Evolutionary conservation across 768 basidiomycete genomes (phyloP).

Genomic region (Nidularia pulvinata): DNA sequence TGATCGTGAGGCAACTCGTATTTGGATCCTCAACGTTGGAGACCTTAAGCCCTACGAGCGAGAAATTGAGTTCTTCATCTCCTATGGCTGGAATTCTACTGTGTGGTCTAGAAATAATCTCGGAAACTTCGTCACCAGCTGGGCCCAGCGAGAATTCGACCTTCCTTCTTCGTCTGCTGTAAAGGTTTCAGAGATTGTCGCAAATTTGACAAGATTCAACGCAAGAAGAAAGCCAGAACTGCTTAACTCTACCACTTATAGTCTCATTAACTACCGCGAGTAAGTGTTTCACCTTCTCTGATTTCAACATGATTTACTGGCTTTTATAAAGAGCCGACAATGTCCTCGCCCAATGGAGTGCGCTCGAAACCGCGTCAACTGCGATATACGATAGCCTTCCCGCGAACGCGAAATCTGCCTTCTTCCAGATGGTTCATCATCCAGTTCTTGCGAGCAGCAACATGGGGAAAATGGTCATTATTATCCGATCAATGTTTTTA

Average conservation of each 20-base stretch:
- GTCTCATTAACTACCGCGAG: constrained; percentile 70
- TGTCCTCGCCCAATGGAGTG: constrained; percentile 49
- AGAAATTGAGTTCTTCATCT: constrained; percentile 69
- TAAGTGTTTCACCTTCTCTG: constrained; percentile 28
- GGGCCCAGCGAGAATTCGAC: constrained; percentile 70
- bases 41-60: constrained; percentile 77
- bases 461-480: constrained; percentile 45
- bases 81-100: constrained; percentile 58
- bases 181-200: constrained; percentile 50
- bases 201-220: constrained; percentile 55
- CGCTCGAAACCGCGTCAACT: constrained; percentile 45
- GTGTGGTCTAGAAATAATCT: constrained; percentile 56
- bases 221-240: constrained; percentile 68
- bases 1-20: constrained; percentile 51
- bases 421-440: constrained; percentile 73
- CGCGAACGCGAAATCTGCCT: constrained; percentile 49
- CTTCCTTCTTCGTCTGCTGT: constrained; percentile 33
- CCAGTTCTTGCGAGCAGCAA: constrained; percentile 60
- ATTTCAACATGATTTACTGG: neutral
- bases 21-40: constrained; percentile 79
- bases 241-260: constrained; percentile 59
- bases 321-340: constrained; percentile 50
- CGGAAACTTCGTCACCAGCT: constrained; percentile 46
- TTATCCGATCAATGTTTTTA: no score
- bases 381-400: constrained; percentile 55